Percentiles rank a stretch among this genome's conserved stretches.
Conservation (phyloP, 1,139 yeast species). For the Pichia kudriavzevii region DNA sequence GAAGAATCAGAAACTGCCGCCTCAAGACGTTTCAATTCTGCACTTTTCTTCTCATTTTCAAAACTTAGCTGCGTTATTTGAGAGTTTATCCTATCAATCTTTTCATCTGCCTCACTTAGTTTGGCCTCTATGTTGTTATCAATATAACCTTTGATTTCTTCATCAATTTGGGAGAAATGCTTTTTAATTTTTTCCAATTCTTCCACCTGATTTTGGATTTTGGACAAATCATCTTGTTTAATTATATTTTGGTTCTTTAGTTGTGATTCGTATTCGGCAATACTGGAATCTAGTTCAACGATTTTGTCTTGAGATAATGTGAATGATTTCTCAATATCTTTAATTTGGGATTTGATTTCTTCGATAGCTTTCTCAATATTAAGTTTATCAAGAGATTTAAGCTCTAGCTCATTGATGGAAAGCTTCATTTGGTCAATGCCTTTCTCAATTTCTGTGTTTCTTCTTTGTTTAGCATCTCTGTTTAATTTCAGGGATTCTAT, state of each 20-base stretch:
- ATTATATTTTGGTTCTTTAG: constrained; percentile 15
- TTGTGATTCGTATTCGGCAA: constrained; percentile 12
- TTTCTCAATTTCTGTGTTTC: constrained; percentile 43
- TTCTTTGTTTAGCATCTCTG: constrained; percentile 43
- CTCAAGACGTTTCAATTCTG: constrained; percentile 22
- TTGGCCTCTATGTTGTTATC: constrained; percentile 5
- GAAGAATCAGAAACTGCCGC: constrained; percentile 40
- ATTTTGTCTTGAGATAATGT: constrained; percentile 2
- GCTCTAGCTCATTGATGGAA: constrained; percentile 48
- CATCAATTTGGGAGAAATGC: constrained; percentile 13
- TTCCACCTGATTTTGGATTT: constrained; percentile 11
- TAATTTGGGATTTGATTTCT: constrained; percentile 27
- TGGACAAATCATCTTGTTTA: constrained; percentile 15
- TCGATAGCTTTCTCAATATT: constrained; percentile 30
- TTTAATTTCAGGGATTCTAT: constrained; percentile 39
- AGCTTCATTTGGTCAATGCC: constrained; percentile 51
- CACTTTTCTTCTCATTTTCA: constrained; percentile 13
- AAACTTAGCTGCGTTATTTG: constrained; percentile 9
- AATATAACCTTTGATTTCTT: constrained; percentile 19
- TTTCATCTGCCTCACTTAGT: constrained; percentile 9
- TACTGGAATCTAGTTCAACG: constrained; percentile 7
- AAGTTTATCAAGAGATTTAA: constrained; percentile 37
- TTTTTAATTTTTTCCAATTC: constrained; percentile 12
- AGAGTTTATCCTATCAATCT: constrained; percentile 9
- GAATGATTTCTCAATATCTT: constrained; percentile 21